Evolutionary conservation across 441 rosid genomes (phyloP), one percentile per base, ranked within the genome.

Genomic region (Breynia disticha): DNA sequence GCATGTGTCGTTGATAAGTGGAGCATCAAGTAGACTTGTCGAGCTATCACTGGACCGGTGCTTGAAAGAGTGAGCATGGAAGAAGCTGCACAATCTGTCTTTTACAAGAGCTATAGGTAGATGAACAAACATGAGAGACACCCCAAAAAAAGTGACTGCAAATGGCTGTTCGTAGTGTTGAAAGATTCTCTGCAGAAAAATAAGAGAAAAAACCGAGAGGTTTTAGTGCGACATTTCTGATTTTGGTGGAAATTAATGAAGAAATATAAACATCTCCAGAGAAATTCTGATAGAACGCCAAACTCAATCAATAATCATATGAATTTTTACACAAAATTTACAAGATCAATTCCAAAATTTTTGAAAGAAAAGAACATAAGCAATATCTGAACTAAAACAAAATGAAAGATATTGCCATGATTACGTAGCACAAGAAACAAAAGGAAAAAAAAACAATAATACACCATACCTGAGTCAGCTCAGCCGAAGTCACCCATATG

Each of bases 401-500:
- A 28, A 4, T 1, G 35, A 28, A 28, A 28, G 8, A 9, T 9
- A 3, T 28, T 4, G 35, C 35, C 35, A 28, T 28, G 8, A 28
- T 28, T 28, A 28, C 35, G 4, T 18, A 45, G 10, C 17, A 44
- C 0, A 35, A 16, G 16, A 67, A 20, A 54, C 24, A 55, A 20
- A 32, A 28, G 11, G 38, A 60, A 41, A 47, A 51, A 44, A 14
- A 20, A 15, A 42, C 45, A 10, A 42, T 20, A 5, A 5, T 13
- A 18, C 19, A 44, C 20, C 39, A 19, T 43, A 72, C 86, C 82
- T 82, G 90, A 46, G 86, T 78, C 61, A 80, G 73, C 68, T 82
- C 90, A 19, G 90, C 86, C 20, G 82, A 76, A 28, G 73, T 46
- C 50, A 80, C 82, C 86, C 90, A 82, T 60, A 80, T 70, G 55